Base-by-base conservation (phyloP, 345 rosid genomes). In the Lagerstroemia speciosa region DNA sequence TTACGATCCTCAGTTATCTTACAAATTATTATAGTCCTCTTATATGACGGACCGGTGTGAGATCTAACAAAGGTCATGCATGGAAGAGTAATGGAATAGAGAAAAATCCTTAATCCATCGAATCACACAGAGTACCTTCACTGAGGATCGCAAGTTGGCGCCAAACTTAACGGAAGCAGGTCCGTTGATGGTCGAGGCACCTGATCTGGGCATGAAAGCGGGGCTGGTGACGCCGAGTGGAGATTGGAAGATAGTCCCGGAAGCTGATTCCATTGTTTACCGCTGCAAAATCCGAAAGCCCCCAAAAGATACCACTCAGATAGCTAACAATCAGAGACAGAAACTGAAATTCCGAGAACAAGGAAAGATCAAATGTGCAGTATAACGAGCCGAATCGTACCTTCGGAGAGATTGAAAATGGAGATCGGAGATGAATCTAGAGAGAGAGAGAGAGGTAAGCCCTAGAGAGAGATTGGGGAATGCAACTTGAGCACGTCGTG, bases 141-240 rank as follows among this genome's bases (percentile, higher is more conserved):
- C 6, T 8, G 69, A n/a, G 41, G 74, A 17, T n/a, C 53, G 41
- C 53, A 65, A n/a, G 27, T 26, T 58, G 41, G 74, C 48, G 29
- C 68, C 74, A 72, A 84, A 83, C 68, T 70, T 71, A n/a, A 76
- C 62, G 55, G 71, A 79, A 69, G 68, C 76, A 27, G 83, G 81
- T 8, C 72, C 55, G 32, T 64, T 73, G 34, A 88, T 53, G 5
- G 88, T 65, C 22, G 76, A 72, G 70, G 71, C 60, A 68, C 73
- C 78, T 64, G 84, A 77, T 85, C 87, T 67, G 12, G 77, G 32
- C 61, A 73, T 64, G 62, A 75, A 75, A 73, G 84, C 68, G 41
- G 81, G 70, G 68, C 62, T 69, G 31, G n/a, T 45, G 9, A 79
- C 14, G 32, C 69, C 67, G 50, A 77, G 34, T 8, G 86, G 77